Evolutionary conservation across 805 yeast species (phyloP).

Genomic region (Yamadazyma scolyti): DNA sequence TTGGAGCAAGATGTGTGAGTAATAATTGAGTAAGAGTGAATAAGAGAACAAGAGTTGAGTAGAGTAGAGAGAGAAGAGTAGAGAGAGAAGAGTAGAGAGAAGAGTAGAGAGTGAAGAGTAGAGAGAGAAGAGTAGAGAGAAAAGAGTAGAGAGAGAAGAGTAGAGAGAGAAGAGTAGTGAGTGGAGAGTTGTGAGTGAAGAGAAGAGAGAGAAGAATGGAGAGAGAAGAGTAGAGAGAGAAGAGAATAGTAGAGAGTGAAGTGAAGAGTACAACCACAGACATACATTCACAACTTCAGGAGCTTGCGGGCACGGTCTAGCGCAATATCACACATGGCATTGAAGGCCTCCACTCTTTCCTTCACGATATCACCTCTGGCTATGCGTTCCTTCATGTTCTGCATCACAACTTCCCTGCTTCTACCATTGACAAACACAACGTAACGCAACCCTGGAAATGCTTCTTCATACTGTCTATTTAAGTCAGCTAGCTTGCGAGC

Average conservation of each 20-base stretch:
- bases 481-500: slow-evolving; percentile 46
- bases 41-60: too few species aligned
- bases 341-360: slow-evolving; percentile 67
- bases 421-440: slow-evolving; percentile 91
- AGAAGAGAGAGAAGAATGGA: not conserved
- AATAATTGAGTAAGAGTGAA: too few species aligned
- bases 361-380: slow-evolving; percentile 44
- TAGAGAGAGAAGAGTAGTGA: too few species aligned
- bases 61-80: too few species aligned
- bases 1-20: too few species aligned
- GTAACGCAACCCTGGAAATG: slow-evolving; percentile 67
- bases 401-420: slow-evolving; percentile 60
- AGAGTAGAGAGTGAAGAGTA: too few species aligned
- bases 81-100: too few species aligned
- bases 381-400: slow-evolving; percentile 58
- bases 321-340: slow-evolving; percentile 93
- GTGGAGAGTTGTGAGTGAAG: too few species aligned
- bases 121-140: not conserved
- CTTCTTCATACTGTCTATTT: slow-evolving; percentile 60
- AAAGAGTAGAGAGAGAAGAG: too few species aligned
- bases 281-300: too few species aligned
- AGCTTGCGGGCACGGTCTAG: slow-evolving; percentile 65
- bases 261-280: too few species aligned
- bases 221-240: not conserved
- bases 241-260: not conserved